Evolutionary conservation across 1,139 yeast genomes (phyloP).

Genomic region (Pichia sp.): DNA sequence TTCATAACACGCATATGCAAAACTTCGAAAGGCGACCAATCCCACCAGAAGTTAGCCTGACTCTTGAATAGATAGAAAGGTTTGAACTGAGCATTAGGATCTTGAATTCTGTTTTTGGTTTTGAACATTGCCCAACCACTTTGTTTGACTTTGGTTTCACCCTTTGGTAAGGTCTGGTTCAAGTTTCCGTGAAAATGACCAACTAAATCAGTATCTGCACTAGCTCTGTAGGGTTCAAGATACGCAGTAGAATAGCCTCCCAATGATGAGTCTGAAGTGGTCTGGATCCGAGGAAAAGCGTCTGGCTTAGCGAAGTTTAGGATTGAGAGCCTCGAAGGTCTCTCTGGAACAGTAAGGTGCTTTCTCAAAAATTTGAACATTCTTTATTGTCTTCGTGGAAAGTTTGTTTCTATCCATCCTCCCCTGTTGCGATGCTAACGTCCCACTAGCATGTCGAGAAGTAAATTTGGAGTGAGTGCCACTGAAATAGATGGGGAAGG

Average conservation of each 20-base stretch:
- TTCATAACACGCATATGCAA: constrained; percentile 66
- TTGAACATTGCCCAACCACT: constrained; percentile 89
- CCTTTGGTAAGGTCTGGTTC: constrained; percentile 68
- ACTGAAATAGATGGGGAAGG: not conserved
- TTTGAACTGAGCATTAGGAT: constrained; percentile 40
- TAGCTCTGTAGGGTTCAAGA: constrained; percentile 35
- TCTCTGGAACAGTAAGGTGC: constrained; percentile 43
- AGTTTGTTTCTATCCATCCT: too few relatives aligned
- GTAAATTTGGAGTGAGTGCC: too few relatives aligned
- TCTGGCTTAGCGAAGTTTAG: constrained; percentile 51
- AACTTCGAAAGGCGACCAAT: constrained; percentile 31
- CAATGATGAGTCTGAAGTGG: constrained; percentile 67
- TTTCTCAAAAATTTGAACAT: constrained; percentile 61
- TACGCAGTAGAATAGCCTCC: constrained; percentile 75
- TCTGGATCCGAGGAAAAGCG: constrained; percentile 47
- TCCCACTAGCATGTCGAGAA: too few relatives aligned
- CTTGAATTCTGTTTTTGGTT: constrained; percentile 52
- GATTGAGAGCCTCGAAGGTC: constrained; percentile 34
- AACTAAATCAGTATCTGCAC: constrained; percentile 28
- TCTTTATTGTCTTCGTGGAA: not conserved
- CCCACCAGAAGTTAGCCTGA: constrained; percentile 36
- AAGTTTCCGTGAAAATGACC: constrained; percentile 70
- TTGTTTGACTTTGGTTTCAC: constrained; percentile 44
- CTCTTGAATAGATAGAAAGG: constrained; percentile 35
- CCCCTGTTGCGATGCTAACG: too few relatives aligned